Conservation (phyloP, 140 eudicot species). For the Cichorium intybus region DNA sequence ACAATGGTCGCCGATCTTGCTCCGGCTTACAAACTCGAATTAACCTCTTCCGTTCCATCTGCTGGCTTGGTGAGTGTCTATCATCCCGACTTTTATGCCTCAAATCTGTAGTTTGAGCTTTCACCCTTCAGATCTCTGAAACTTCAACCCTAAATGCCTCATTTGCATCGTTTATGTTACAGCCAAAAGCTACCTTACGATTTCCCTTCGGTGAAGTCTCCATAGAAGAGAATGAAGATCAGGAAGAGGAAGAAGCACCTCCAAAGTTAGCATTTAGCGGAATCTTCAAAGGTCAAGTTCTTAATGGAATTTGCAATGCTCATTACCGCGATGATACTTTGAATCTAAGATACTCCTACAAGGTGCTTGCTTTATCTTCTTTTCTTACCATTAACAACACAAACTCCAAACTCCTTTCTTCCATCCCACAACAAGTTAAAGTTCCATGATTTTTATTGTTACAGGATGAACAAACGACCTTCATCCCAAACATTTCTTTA, state of each 20-base stretch:
- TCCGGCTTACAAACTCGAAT: conserved; percentile 68
- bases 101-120: not conserved
- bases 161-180: conserved; percentile 28
- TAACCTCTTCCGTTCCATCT: conserved; percentile 72
- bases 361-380: conserved; percentile 41
- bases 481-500: conserved; percentile 71
- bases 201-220: conserved; percentile 89
- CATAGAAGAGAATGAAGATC: conserved; percentile 64
- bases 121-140: not conserved
- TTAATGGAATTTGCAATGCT: conserved; percentile 77
- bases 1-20: conserved; percentile 81
- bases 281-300: conserved; percentile 47
- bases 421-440: not conserved
- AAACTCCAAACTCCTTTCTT: not conserved
- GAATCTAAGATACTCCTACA: conserved; percentile 70
- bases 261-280: conserved; percentile 62
- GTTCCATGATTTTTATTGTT: conserved; percentile 13
- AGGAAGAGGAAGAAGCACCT: conserved; percentile 46
- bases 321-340: conserved; percentile 56
- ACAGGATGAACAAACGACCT: conserved; percentile 77
- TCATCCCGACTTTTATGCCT: not conserved
- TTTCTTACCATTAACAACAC: not conserved
- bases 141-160: not conserved
- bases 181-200: conserved; percentile 79
- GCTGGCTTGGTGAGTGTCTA: conserved; percentile 67